Base-by-base conservation (phyloP, 345 rosid species). In the Aegle marmelos region DNA sequence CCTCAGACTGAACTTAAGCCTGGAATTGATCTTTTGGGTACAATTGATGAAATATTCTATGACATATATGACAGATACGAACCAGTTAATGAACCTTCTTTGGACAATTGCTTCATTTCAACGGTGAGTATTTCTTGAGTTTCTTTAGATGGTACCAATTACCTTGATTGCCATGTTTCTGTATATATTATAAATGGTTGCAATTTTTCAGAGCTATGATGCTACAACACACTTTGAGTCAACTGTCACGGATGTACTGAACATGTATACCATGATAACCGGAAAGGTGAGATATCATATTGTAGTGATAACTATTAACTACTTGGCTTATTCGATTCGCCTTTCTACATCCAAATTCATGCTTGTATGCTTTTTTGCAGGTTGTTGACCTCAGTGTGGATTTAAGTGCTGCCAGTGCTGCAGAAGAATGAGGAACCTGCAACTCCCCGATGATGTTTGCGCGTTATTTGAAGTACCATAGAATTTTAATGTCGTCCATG, bases 221-320 rank as follows among this genome's bases (percentile, higher is more conserved):
- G 89, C 99, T 41, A 92, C 98, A 73, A 96, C 98, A 39, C 99
- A 96, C 86, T 94, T 96, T 48, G 99, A 96, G 78, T 87, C 97
- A 17, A 96, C 98, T 39, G 98, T 96, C 28, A 79, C 69, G 13
- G 99, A 96, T 84, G 99, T 96, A 70, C 87, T 94, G 72, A 85
- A 90, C 88, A 90, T 92, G 98, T 96, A 94, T 77, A 88, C 91
- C 74, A n/a, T 89, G 90, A 94, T 94, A 84, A 96, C 99, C 4
- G 99, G 99, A 84, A 96, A 96, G 98, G 99, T 94, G 84, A 76
- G 77, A 54, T 33, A 65, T 27, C 75, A 2, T 34, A 31, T 56
- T 58, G 25, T 25, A 33, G 34, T 36, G 50, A 4, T n/a, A n/a
- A 27, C 58, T 60, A 45, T 3, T 50, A 53, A 17, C 57, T 5